Conservation (phyloP, 2,329 filamentous ascomycete species). For the Fusarium robinianum region DNA sequence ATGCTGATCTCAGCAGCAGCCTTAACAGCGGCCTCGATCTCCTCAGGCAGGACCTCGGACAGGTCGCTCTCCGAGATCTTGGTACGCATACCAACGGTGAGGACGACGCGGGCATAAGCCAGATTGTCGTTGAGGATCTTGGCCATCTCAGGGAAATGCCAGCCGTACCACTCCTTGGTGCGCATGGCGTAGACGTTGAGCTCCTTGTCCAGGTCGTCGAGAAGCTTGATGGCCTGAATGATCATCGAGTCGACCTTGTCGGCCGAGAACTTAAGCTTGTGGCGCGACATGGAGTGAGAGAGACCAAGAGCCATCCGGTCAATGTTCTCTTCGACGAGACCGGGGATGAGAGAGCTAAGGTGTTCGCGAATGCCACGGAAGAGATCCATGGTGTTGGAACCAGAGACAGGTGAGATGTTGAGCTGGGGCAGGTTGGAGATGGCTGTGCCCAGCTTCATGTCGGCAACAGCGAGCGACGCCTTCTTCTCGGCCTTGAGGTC, state of each 20-base stretch:
- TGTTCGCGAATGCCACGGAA: constrained; percentile 95
- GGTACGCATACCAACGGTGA: constrained; percentile 86
- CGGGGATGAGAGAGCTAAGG: constrained; percentile 86
- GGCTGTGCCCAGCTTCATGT: constrained; percentile 87
- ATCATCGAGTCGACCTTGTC: constrained; percentile 99
- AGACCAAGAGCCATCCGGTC: constrained; percentile 95
- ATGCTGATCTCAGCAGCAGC: constrained; percentile 94
- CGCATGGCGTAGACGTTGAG: constrained; percentile 98
- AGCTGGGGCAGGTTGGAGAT: constrained; percentile 92
- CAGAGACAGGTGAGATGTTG: constrained; percentile 80
- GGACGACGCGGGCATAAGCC: constrained; percentile 86
- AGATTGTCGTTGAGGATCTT: constrained; percentile 98
- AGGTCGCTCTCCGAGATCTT: constrained; percentile 79
- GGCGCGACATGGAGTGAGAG: constrained; percentile 92
- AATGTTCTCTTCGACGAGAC: constrained; percentile 81
- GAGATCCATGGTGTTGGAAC: constrained; percentile 67
- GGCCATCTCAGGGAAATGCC: constrained; percentile 98
- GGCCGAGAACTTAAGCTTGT: constrained; percentile 98
- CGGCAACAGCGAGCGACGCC: constrained; percentile 88
- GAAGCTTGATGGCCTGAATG: constrained; percentile 89
- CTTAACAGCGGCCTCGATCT: constrained; percentile 91
- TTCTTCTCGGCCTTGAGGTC: constrained; percentile 98
- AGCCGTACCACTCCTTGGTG: constrained; percentile 99
- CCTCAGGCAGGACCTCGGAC: constrained; percentile 89
- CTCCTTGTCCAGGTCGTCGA: constrained; percentile 98